phyloP scores from a whole-genome alignment of 805 yeast species.

The Yarrowia osloensis region DNA sequence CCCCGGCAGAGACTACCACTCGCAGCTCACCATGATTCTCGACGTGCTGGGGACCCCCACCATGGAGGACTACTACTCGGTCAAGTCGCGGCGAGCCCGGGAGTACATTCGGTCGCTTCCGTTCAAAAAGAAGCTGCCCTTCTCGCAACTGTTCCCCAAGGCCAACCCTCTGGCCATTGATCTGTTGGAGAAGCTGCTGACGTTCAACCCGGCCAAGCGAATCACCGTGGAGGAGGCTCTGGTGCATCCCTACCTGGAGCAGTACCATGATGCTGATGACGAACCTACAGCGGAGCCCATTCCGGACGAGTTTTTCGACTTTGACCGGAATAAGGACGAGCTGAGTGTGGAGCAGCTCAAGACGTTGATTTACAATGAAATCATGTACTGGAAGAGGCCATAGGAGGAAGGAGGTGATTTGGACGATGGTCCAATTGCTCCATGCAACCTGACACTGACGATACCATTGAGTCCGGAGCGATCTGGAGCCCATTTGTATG shows the following conservation, averaged over 20 bases:
- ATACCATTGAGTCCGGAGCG: too few relatives aligned
- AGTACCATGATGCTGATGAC: slow-evolving; percentile 94
- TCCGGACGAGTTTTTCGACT: slow-evolving; percentile 84
- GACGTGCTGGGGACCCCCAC: slow-evolving; percentile 86
- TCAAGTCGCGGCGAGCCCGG: slow-evolving; percentile 73
- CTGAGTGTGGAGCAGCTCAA: slow-evolving; percentile 76
- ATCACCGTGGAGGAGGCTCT: slow-evolving; percentile 84
- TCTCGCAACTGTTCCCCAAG: slow-evolving; percentile 47
- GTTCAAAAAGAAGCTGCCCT: slow-evolving; percentile 61
- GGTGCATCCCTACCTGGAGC: slow-evolving; percentile 76
- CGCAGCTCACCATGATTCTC: slow-evolving; percentile 82
- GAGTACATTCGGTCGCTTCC: slow-evolving; percentile 86
- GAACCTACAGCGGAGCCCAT: slow-evolving; percentile 86
- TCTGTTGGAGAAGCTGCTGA: slow-evolving; percentile 64
- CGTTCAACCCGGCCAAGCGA: slow-evolving; percentile 81
- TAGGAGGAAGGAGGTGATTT: too few relatives aligned
- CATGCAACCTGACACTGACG: too few relatives aligned
- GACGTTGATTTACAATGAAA: slow-evolving; percentile 75
- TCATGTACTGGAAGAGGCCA: slow-evolving; percentile 48
- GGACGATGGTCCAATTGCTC: too few relatives aligned
- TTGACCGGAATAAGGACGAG: slow-evolving; percentile 81
- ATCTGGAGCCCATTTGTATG: background rate
- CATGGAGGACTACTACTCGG: slow-evolving; percentile 62
- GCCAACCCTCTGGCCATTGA: slow-evolving; percentile 72
- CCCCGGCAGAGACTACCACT: slow-evolving; percentile 93